Evolutionary conservation across 495 filamentous ascomycete species (phyloP).

Genomic region (Glutinoglossum americanum): DNA sequence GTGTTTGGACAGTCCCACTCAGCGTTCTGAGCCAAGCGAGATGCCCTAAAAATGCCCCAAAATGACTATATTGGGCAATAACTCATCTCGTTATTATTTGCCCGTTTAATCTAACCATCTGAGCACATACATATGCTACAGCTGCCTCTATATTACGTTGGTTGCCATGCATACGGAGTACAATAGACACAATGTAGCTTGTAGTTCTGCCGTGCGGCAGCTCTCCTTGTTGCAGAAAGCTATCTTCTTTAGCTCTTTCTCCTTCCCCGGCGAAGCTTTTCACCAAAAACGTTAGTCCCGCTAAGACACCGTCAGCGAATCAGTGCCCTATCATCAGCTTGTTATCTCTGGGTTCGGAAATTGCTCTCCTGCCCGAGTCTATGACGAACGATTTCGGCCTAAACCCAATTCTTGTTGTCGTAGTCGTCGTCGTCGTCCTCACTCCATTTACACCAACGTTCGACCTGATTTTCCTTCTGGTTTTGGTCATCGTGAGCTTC

Average conservation of each 20-base stretch:
- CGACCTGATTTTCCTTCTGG: background rate
- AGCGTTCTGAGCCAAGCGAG: too few species aligned
- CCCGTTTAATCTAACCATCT: background rate
- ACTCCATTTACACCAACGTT: background rate
- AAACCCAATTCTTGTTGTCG: background rate
- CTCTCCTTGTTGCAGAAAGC: too few species aligned
- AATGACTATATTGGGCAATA: background rate
- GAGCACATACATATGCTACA: background rate
- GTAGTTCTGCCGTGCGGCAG: too few species aligned
- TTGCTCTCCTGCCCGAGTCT: background rate
- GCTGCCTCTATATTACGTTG: background rate
- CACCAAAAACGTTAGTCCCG: background rate
- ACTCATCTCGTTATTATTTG: background rate
- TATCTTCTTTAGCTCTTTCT: too few species aligned
- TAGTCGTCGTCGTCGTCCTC: background rate
- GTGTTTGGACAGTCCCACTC: background rate
- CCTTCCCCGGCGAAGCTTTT: background rate
- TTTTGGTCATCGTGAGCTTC: background rate
- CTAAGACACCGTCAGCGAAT: background rate
- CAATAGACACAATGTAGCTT: too few species aligned
- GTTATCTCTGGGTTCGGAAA: background rate
- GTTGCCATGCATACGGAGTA: too few species aligned
- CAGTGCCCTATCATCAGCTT: background rate
- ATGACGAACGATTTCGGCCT: background rate
- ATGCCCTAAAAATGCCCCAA: background rate